phyloP scores from a whole-genome alignment of 2,329 filamentous ascomycete species.

The Chaetomium strumarium region DNA sequence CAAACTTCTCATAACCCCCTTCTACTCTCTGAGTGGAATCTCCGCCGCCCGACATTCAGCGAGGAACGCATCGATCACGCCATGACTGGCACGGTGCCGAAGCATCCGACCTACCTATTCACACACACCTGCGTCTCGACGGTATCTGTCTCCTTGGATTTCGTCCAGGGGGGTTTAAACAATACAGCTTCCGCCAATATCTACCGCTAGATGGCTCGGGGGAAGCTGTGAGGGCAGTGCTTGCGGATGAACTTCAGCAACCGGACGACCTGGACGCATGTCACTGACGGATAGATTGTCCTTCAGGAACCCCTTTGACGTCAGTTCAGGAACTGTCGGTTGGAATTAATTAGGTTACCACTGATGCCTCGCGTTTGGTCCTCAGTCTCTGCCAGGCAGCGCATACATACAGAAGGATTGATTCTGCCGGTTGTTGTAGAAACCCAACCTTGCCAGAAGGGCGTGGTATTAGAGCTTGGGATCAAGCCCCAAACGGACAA shows the following conservation, averaged over 20 bases:
- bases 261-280: conserved; percentile 26
- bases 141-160: too few species aligned
- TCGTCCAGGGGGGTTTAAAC: neutral
- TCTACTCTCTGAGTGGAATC: neutral
- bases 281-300: conserved; percentile 15
- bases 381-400: neutral
- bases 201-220: neutral
- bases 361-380: neutral
- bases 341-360: conserved; percentile 2
- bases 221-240: conserved; percentile 9
- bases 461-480: neutral
- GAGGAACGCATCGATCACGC: too few species aligned
- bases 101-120: neutral
- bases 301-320: neutral
- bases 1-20: neutral
- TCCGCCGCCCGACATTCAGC: neutral
- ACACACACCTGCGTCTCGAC: too few species aligned
- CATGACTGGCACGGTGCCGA: neutral
- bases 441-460: neutral
- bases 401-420: neutral
- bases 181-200: neutral
- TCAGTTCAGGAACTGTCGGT: neutral
- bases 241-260: conserved; percentile 24
- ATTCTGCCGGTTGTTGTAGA: neutral
- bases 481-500: too few species aligned